Conservation (phyloP, 345 rosid genomes). For the Euclidium syriacum region DNA sequence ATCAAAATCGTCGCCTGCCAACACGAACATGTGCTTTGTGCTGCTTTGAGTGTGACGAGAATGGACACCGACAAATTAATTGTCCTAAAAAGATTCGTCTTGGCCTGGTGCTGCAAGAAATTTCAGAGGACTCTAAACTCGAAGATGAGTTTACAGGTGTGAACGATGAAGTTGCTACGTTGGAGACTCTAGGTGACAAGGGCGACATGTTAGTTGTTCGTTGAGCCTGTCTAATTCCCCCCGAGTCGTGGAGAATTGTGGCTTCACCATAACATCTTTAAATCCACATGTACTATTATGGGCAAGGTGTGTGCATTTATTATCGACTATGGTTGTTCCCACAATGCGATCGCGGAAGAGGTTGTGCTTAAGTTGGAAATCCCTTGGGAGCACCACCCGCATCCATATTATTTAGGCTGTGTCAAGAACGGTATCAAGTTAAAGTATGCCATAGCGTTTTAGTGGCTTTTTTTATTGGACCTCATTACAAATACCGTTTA, state of each 20-base stretch:
- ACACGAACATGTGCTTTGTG: background rate
- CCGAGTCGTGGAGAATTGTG: no score
- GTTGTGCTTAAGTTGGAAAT: no score
- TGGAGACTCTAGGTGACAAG: no score
- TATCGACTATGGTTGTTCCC: no score
- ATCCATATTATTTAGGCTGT: no score
- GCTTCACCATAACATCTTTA: no score
- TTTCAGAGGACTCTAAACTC: background rate
- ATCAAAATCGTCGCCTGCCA: background rate
- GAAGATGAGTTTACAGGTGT: background rate
- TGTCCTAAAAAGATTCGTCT: background rate
- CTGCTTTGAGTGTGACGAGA: background rate
- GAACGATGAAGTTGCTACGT: background rate
- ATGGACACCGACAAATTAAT: background rate
- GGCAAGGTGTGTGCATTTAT: no score
- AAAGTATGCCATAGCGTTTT: background rate
- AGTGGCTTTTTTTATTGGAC: background rate
- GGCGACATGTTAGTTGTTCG: no score
- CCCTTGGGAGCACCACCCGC: no score
- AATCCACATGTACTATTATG: no score
- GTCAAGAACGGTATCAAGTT: background rate
- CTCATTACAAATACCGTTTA: background rate
- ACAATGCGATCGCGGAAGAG: no score
- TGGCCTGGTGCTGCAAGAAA: background rate
- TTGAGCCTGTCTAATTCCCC: no score